phyloP scores from a whole-genome alignment of 768 basidiomycete genomes.

The Tubosaeta brunneosetosa region DNA sequence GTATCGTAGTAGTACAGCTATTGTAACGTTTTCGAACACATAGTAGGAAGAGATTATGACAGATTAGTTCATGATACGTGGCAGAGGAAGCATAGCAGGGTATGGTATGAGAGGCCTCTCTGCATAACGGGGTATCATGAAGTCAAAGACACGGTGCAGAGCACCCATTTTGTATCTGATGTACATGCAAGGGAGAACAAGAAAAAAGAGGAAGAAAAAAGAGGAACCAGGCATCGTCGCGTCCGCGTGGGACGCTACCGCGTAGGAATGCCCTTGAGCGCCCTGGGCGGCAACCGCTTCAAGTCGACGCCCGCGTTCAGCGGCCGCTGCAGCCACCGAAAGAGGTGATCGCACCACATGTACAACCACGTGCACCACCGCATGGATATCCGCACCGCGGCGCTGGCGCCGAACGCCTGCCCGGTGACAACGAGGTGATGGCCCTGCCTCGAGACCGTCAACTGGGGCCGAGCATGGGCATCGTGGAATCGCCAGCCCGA shows the following conservation, averaged over 20 bases:
- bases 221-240: background rate
- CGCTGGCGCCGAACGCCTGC: constrained; percentile 25
- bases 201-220: background rate
- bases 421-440: constrained; percentile 20
- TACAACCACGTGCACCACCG: constrained; percentile 23
- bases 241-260: background rate
- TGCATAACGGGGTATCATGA: constrained; percentile 7
- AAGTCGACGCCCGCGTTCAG: background rate
- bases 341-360: constrained; percentile 9
- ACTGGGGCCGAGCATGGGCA: constrained; percentile 18
- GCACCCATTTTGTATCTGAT: background rate
- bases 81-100: constrained; percentile 4
- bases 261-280: constrained; percentile 3
- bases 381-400: constrained; percentile 17
- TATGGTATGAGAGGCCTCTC: background rate
- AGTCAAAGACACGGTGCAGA: constrained; percentile 3
- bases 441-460: constrained; percentile 17
- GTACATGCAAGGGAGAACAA: background rate
- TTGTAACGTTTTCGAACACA: constrained; percentile 10
- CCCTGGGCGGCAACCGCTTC: background rate
- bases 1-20: constrained; percentile 16
- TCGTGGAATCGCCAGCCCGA: constrained; percentile 21
- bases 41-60: background rate
- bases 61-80: constrained; percentile 2
- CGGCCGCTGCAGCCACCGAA: constrained; percentile 2